Evolutionary conservation across 1,139 yeast genomes (phyloP).

Genomic region (Saccharomyces uvarum): DNA sequence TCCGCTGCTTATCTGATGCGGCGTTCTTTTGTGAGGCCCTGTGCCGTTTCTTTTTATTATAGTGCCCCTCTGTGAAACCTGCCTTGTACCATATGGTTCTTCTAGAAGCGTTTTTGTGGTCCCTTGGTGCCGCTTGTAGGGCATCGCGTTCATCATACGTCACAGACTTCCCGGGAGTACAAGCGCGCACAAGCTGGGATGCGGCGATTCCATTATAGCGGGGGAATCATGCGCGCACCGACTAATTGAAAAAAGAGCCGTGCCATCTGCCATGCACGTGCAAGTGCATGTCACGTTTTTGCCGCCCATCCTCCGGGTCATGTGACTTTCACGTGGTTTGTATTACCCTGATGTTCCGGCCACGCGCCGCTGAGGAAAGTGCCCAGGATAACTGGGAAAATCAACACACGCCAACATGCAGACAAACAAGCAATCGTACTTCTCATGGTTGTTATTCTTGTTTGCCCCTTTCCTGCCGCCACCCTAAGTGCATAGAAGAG

Average conservation of each 20-base stretch:
- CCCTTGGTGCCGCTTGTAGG: neutral
- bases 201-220: neutral
- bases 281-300: neutral
- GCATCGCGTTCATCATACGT: neutral
- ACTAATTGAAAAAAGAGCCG: neutral
- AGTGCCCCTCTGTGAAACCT: no score
- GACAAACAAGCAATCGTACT: neutral
- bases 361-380: neutral
- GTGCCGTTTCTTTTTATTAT: neutral
- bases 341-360: neutral
- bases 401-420: neutral
- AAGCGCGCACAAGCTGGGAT: neutral
- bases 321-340: neutral
- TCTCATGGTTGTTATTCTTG: neutral
- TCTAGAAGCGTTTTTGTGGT: neutral
- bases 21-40: neutral
- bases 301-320: neutral
- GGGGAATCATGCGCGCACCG: no score
- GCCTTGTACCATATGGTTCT: neutral
- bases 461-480: neutral
- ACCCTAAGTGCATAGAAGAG: neutral
- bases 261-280: neutral
- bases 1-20: neutral
- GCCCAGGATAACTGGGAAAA: neutral
- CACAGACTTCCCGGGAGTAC: neutral